Evolutionary conservation across 2,329 filamentous ascomycete genomes (phyloP).

Genomic region (Cladophialophora carrionii): DNA sequence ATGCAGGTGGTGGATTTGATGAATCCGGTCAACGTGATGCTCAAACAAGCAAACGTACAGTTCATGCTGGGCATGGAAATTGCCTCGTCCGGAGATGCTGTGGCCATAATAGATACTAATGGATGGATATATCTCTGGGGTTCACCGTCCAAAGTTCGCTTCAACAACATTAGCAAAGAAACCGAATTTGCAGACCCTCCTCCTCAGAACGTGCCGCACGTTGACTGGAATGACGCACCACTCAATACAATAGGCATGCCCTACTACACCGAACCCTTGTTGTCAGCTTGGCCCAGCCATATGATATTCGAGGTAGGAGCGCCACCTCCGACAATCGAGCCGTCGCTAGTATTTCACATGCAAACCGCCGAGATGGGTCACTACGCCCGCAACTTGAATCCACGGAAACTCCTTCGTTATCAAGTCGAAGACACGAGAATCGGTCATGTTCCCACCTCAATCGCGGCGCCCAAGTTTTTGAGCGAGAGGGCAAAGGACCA

Average conservation of each 20-base stretch:
- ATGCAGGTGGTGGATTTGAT: conserved; percentile 95
- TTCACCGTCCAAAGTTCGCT: conserved; percentile 80
- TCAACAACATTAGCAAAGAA: conserved; percentile 77
- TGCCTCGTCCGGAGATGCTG: conserved; percentile 81
- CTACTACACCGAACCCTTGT: conserved; percentile 83
- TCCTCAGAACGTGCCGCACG: conserved; percentile 60
- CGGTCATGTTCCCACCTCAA: conserved; percentile 63
- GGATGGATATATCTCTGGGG: conserved; percentile 85
- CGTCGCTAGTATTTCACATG: conserved; percentile 68
- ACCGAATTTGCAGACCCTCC: conserved; percentile 75
- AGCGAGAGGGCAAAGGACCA: conserved; percentile 84
- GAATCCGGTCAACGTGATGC: conserved; percentile 85
- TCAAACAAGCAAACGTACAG: conserved; percentile 78
- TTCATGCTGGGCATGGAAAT: conserved; percentile 82
- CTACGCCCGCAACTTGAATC: conserved; percentile 69
- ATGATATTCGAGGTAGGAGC: conserved; percentile 83
- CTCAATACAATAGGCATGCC: conserved; percentile 87
- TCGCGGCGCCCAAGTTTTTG: conserved; percentile 83
- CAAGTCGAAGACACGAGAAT: conserved; percentile 78
- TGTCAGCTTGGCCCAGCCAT: conserved; percentile 88
- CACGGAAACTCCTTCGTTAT: conserved; percentile 73
- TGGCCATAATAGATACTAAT: conserved; percentile 78
- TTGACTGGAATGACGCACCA: conserved; percentile 77
- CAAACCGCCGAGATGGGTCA: conserved; percentile 74
- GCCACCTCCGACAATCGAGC: conserved; percentile 74